These are phyloP conservation scores for Nigrospora oryzae DNA, from an alignment of 2,329 filamentous ascomycete genomes.

Conservation along the genomic window DNA sequence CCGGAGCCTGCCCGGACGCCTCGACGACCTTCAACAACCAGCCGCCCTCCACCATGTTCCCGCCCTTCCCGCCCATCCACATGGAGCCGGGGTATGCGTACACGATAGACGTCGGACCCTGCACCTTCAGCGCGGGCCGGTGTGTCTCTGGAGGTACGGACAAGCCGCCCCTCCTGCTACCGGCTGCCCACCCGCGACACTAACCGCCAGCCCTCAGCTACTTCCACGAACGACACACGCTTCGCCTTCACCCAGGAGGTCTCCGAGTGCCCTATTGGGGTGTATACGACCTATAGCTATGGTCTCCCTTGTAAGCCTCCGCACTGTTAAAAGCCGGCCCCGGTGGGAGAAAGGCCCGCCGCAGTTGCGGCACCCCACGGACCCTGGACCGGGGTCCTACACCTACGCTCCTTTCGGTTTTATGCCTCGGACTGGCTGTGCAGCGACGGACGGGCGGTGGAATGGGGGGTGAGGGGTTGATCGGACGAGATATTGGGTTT, in stretches of 20 bases:
- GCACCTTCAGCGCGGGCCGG: conserved; percentile 15
- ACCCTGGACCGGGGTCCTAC: no score
- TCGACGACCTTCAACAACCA: conserved; percentile 21
- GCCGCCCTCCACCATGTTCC: conserved; percentile 14
- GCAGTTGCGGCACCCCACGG: no score
- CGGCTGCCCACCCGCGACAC: not conserved
- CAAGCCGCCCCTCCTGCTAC: not conserved
- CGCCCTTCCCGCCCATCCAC: conserved; percentile 19
- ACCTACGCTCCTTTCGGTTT: no score
- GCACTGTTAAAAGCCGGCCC: conserved; percentile 3
- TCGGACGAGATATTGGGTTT: no score
- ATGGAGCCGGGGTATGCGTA: conserved; percentile 24
- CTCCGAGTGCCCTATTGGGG: conserved; percentile 17
- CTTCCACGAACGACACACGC: conserved; percentile 20
- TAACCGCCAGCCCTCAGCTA: conserved; percentile 11
- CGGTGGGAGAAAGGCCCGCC: no score
- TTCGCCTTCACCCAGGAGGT: conserved; percentile 20
- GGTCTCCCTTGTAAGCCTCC: conserved; percentile 14
- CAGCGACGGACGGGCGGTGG: no score
- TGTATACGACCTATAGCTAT: conserved; percentile 21
- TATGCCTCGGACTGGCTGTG: no score
- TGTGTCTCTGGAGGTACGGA: conserved; percentile 20
- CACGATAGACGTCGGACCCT: conserved; percentile 21
- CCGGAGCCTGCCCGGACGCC: conserved; percentile 18
- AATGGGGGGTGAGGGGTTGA: no score